phyloP scores from a whole-genome alignment of 83 land plant genomes.

The Isoetes engelmannii region DNA sequence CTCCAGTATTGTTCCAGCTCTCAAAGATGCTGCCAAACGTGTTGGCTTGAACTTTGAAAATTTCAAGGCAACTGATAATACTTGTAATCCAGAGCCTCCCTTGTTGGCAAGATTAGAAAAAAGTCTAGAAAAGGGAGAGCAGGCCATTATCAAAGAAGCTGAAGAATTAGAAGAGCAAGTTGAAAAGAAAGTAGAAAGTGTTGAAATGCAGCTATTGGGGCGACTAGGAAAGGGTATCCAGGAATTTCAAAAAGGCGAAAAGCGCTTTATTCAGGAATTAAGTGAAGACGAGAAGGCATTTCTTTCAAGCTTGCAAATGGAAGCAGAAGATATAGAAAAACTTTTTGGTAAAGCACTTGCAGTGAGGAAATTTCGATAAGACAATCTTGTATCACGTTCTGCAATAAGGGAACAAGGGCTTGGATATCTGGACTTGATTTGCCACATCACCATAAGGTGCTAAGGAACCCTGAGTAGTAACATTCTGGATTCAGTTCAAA shows the following conservation, averaged over 20 bases:
- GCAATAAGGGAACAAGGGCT: neutral
- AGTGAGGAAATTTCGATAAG: conserved; percentile 63
- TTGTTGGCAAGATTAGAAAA: conserved; percentile 78
- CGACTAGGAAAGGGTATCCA: conserved; percentile 51
- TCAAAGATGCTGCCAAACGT: conserved; percentile 62
- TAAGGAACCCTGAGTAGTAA: too few relatives aligned
- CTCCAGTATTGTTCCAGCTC: conserved; percentile 66
- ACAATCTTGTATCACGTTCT: neutral
- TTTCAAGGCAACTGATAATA: conserved; percentile 75
- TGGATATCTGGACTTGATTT: too few relatives aligned
- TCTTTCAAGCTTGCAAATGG: conserved; percentile 69
- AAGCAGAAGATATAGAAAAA: conserved; percentile 69
- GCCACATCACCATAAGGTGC: too few relatives aligned
- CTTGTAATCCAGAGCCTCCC: conserved; percentile 96
- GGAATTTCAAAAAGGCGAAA: conserved; percentile 52
- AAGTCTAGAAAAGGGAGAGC: conserved; percentile 82
- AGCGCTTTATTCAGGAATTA: conserved; percentile 47
- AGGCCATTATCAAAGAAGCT: conserved; percentile 58
- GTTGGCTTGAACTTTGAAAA: conserved; percentile 71
- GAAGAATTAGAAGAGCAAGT: conserved; percentile 61
- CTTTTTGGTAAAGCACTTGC: conserved; percentile 76
- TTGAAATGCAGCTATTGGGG: conserved; percentile 50
- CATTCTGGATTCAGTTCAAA: too few relatives aligned
- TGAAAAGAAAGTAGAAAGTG: conserved; percentile 50
- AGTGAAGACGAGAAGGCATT: conserved; percentile 85